Base-by-base conservation (phyloP, 352 stramenopile species). In the Phytophthora quininea region DNA sequence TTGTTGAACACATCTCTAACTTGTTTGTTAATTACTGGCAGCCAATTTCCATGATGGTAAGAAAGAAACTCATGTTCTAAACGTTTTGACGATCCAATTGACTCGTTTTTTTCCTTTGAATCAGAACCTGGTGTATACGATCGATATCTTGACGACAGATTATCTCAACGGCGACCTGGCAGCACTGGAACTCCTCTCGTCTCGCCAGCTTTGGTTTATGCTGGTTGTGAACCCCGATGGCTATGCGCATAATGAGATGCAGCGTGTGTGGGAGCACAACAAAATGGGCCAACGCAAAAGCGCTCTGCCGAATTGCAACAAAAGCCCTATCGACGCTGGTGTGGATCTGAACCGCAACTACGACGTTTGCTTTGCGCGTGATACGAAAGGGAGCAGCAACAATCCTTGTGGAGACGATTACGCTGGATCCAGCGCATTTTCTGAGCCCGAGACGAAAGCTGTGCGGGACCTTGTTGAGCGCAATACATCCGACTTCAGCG, bases 321-420 rank as follows among this genome's bases (percentile, higher is more conserved):
- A 58, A 30, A 69, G 67, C 30, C 63, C 68, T 24, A 47, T 58
- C 10, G 80, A 92, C 51, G 72, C 70, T 45, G 85, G 83, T 7
- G 86, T 96, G 11, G 88, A 96, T 47, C 67, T 96, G 31, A 96
- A 96, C 43, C 86, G 88, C 15, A 96, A 96, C 60, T 96, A 96
- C 58, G 86, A 93, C 55, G 74, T 88, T 8, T 96, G 88, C 58
- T 96, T 94, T 53, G 67, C 58, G 11, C 62, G 76, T 33, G 86
- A 96, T 48, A 58, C 58, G 14, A 71, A 85, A 3, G 88, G 88
- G 4, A 94, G 86, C 64, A 92, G 77, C 61, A 83, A 73, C 8
- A 48, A 89, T 0, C 75, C 77, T 4, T 96, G 88, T 54, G 81
- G 75, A 8, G 88, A 96, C 54, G 88, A 96, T 30, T 96, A 86